Base-by-base conservation (phyloP, 352 stramenopile genomes). In the Phytophthora crassamura region DNA sequence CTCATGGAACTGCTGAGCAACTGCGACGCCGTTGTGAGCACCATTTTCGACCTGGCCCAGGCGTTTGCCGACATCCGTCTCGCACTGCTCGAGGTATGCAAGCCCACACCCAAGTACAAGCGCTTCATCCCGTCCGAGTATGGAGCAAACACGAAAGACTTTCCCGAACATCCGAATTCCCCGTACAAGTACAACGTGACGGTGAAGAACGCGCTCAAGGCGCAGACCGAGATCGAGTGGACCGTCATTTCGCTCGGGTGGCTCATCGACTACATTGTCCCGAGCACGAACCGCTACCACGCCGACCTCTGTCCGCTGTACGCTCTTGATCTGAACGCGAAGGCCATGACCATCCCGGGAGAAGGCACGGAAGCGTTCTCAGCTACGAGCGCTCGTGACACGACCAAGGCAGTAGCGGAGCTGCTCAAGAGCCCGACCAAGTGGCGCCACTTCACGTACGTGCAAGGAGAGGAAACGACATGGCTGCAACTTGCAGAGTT, bases 101-200 rank as follows among this genome's bases (percentile, higher is more conserved):
- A 75, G 48, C 42, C 59, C n/a, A 60, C 68, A 11, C 42, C 60
- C 40, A 81, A 72, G 20, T 84, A 72, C 60, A 77, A 80, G 66
- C 72, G 75, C 46, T 84, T 81, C 56, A 78, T 84, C 50, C 69
- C 75, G 15, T 57, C 69, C n/a, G 72, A 79, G 60, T 84, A 67
- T 35, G 65, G 62, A 4, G 69, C 28, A 40, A 80, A 81, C 52
- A 33, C 42, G 12, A 69, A 84, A 33, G 61, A 73, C 2, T 57
- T 65, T 45, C 62, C 61, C 1, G 58, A 80, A 28, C 30, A 55
- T 4, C 34, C 40, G 4, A 32, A 40, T 8, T 61, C 42, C 16
- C 16, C 47, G 11, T 59, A 75, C 39, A 30, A 62, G 14, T 43
- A 54, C 36, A 58, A 72, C n/a, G 5, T 35, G 14, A 28, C 43